phyloP scores from a whole-genome alignment of 257 asterid genomes.

The Salvia miltiorrhiza region DNA sequence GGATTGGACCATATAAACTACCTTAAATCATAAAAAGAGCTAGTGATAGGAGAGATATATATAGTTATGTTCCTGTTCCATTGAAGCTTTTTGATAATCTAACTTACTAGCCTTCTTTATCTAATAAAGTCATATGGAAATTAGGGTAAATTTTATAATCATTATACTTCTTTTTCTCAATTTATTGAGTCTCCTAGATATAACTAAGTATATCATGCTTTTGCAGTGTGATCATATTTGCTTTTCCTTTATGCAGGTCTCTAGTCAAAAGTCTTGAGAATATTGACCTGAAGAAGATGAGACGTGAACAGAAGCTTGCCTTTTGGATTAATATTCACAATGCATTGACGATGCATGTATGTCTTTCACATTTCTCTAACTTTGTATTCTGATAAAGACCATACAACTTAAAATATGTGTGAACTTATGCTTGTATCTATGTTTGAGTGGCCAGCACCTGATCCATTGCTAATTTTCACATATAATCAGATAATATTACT shows the following conservation, averaged over 20 bases:
- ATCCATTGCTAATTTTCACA: not conserved
- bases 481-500: not conserved
- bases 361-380: conserved; percentile 24
- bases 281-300: conserved; percentile 73
- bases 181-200: not conserved
- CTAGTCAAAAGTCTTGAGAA: conserved; percentile 74
- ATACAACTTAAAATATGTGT: not conserved
- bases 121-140: not conserved
- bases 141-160: not conserved
- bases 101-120: not conserved
- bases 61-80: not conserved
- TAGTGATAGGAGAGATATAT: not conserved
- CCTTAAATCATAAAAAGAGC: not conserved
- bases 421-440: not conserved
- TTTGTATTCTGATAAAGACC: not conserved
- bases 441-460: not conserved
- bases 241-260: conserved; percentile 43
- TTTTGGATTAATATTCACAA: conserved; percentile 90
- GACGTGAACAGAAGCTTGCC: conserved; percentile 81
- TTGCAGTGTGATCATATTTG: not conserved
- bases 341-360: conserved; percentile 89
- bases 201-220: not conserved
- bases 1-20: not conserved
- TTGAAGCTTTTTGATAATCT: not conserved
- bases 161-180: not conserved